Evolutionary conservation across 2,329 filamentous ascomycete genomes (phyloP), one percentile per base, ranked within the genome.

Genomic region (Penicillium sp.): DNA sequence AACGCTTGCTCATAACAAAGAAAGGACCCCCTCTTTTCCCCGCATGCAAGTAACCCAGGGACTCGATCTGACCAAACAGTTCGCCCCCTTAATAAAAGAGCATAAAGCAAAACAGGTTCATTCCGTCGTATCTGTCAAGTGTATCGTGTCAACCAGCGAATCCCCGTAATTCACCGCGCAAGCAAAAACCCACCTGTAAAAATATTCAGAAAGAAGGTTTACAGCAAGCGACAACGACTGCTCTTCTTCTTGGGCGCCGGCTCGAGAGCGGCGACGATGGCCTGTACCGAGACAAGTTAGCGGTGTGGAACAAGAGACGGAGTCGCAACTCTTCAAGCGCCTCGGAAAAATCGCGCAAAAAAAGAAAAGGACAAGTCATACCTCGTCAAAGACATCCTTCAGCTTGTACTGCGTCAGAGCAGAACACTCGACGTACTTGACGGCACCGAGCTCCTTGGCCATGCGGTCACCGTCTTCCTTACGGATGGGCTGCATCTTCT

Each of bases 381-480:
- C 92, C 88, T 97, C 94, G 69, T 99, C 94, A 76, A 99, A 99
- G 16, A 99, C 94, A 70, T 97, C 94, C 82, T 99, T 99, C 62
- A 99, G 79, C 78, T 96, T 96, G 79, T 92, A 96, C 79, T 99
- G 94, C 58, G 94, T 97, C 74, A 99, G 79, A 52, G 94, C 94
- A 71, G 92, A 96, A 80, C 94, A 99, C 79, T 99, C 94, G 60
- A 97, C 94, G 67, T 99, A 99, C 81, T 96, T 97, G 66, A 99
- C 90, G 5, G 94, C 94, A 57, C 91, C 91, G n/a, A 97, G 79
- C 59, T 97, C 93, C 79, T 93, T 96, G 2, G 94, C 93, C 90
- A 97, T 96, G 64, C 86, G 82, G 74, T 97, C 93, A 48, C 94
- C 94, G 62, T 96, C 92, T 74, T 96, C 91, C 74, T 89, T 91